These are phyloP conservation scores for Paraphoma sp. DNA, from an alignment of 2,329 filamentous ascomycete species.

Conservation along the genomic window DNA sequence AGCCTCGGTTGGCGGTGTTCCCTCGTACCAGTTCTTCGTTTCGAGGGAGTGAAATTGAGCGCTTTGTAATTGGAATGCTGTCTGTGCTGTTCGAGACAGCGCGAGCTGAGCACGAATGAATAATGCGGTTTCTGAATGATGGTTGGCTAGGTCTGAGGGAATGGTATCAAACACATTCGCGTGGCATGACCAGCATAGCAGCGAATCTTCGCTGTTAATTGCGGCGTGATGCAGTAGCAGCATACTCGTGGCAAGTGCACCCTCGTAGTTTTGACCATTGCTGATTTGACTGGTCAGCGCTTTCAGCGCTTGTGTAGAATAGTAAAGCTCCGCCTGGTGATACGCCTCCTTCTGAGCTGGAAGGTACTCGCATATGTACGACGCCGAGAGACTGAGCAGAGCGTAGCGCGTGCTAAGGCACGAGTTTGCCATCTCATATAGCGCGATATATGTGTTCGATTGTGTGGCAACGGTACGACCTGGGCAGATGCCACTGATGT, in stretches of 20 bases:
- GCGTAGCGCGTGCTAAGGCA: conserved; percentile 40
- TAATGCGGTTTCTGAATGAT: conserved; percentile 33
- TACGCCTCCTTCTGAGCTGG: conserved; percentile 35
- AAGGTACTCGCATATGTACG: conserved; percentile 39
- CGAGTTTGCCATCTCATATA: conserved; percentile 30
- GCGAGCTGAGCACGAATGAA: conserved; percentile 38
- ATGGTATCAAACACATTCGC: conserved; percentile 42
- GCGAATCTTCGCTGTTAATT: conserved; percentile 34
- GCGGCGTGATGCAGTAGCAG: conserved; percentile 41
- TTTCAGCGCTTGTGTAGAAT: conserved; percentile 41
- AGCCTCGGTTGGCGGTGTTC: conserved; percentile 24
- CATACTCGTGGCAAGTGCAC: conserved; percentile 42
- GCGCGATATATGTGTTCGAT: conserved; percentile 35
- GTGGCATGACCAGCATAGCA: conserved; percentile 42
- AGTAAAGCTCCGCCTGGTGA: conserved; percentile 41
- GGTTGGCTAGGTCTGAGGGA: conserved; percentile 27
- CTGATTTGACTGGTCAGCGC: conserved; percentile 36
- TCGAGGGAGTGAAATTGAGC: conserved; percentile 34
- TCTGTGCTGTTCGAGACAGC: conserved; percentile 38
- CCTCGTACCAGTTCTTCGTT: conserved; percentile 32
- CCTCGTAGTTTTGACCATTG: conserved; percentile 34
- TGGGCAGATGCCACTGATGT: conserved; percentile 40
- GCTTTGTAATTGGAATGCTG: conserved; percentile 23
- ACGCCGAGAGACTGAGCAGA: conserved; percentile 40
- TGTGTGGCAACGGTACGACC: conserved; percentile 34